phyloP scores from a whole-genome alignment of 2,329 filamentous ascomycete genomes.

The Exophiala aquamarina region DNA sequence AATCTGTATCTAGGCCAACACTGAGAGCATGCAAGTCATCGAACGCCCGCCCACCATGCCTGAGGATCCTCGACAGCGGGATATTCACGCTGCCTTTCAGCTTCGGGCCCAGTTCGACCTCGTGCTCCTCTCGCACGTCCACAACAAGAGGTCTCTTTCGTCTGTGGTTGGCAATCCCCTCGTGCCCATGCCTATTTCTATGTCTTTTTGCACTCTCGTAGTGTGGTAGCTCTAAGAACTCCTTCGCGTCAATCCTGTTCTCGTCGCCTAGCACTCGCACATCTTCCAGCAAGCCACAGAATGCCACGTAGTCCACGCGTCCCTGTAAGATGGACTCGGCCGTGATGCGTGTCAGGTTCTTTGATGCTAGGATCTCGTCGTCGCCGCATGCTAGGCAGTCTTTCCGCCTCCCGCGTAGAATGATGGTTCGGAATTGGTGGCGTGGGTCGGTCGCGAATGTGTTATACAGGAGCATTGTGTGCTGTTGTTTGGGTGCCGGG shows the following conservation, averaged over 20 bases:
- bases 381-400: conserved; percentile 77
- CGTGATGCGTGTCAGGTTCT: conserved; percentile 61
- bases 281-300: conserved; percentile 68
- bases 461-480: conserved; percentile 56
- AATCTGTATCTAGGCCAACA: too few relatives aligned
- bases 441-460: conserved; percentile 43
- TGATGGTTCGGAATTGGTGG: conserved; percentile 69
- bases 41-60: conserved; percentile 19
- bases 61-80: conserved; percentile 44
- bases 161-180: conserved; percentile 6
- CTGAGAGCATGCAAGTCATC: conserved; percentile 8
- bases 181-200: not conserved
- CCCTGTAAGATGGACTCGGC: conserved; percentile 62
- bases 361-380: conserved; percentile 60
- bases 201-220: conserved; percentile 27
- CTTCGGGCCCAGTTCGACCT: conserved; percentile 72
- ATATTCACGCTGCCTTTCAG: conserved; percentile 71
- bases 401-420: conserved; percentile 66
- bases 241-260: conserved; percentile 66
- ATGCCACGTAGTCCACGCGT: conserved; percentile 78
- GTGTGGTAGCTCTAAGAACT: conserved; percentile 51
- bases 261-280: conserved; percentile 58
- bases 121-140: conserved; percentile 81
- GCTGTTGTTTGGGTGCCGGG: conserved; percentile 32
- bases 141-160: conserved; percentile 60